A percentile compares a stretch with the other conserved stretches of the same genome.
These are phyloP conservation scores for Amoebophrya sp. DNA, from an alignment of 169 alveolate species.

Conservation along the genomic window DNA sequence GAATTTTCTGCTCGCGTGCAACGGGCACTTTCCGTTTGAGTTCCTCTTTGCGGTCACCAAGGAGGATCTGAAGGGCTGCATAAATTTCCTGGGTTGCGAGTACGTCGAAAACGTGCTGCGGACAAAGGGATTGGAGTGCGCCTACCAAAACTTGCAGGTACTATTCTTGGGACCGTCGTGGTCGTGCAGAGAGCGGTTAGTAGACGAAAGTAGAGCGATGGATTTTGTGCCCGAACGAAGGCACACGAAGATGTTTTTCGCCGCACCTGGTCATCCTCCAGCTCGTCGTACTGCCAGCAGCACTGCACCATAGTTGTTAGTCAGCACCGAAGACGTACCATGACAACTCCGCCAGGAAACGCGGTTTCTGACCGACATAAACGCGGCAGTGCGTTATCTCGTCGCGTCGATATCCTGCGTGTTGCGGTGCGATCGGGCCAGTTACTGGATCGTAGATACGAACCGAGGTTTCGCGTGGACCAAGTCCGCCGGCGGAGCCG, in stretches of 20 bases:
- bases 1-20: neutral
- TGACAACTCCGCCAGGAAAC: no score
- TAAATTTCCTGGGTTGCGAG: neutral
- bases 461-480: neutral
- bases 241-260: no score
- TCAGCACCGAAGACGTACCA: no score
- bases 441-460: neutral
- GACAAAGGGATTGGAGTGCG: neutral
- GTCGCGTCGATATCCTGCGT: neutral
- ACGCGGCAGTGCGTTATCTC: neutral
- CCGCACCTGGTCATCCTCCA: no score
- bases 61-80: neutral
- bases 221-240: no score
- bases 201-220: no score
- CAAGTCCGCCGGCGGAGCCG: neutral
- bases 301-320: no score
- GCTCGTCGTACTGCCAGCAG: no score
- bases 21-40: neutral
- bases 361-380: neutral
- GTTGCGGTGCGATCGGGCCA: neutral
- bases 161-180: no score
- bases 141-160: neutral
- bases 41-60: neutral
- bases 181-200: no score
- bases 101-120: neutral